Conservation (phyloP, 176 grass and related monocot genomes). For the Tuctoria greenei region DNA sequence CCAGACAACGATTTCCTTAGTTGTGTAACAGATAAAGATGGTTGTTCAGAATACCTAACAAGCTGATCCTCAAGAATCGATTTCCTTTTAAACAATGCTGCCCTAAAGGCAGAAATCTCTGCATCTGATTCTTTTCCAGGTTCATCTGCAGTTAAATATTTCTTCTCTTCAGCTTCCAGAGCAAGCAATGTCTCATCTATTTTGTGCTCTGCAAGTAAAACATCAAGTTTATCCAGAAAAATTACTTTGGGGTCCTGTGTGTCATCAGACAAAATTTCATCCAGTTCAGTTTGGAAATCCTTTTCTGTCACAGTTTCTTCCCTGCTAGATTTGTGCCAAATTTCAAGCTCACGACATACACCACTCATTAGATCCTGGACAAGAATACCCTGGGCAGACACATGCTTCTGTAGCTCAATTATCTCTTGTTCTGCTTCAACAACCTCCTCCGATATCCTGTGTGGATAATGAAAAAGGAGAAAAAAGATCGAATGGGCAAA, state of each 20-base stretch:
- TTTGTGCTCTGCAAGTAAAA: constrained; percentile 79
- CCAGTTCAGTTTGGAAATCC: constrained; percentile 56
- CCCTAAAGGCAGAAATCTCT: constrained; percentile 55
- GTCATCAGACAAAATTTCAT: constrained; percentile 56
- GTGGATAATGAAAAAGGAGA: neutral
- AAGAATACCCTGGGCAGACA: constrained; percentile 84
- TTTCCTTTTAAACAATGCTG: constrained; percentile 66
- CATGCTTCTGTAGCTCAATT: constrained; percentile 83
- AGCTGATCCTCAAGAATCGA: constrained; percentile 78
- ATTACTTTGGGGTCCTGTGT: constrained; percentile 54
- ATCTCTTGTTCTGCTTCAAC: constrained; percentile 89
- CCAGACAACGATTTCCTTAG: constrained; percentile 68
- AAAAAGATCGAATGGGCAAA: constrained; percentile 16
- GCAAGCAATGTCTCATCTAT: constrained; percentile 67
- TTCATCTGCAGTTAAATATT: constrained; percentile 40
- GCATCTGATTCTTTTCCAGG: constrained; percentile 53
- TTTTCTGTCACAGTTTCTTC: constrained; percentile 51
- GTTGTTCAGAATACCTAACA: constrained; percentile 66
- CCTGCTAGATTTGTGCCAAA: constrained; percentile 66
- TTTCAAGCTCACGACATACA: constrained; percentile 70
- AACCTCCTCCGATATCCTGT: constrained; percentile 93
- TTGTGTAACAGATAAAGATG: constrained; percentile 65
- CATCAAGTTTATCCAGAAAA: constrained; percentile 78
- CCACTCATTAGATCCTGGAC: constrained; percentile 95
- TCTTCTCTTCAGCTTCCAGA: constrained; percentile 74